Percentiles rank a stretch among this genome's conserved stretches.
Evolutionary conservation across 805 yeast genomes (phyloP).

Genomic region (Monosporozyma aerobia): DNA sequence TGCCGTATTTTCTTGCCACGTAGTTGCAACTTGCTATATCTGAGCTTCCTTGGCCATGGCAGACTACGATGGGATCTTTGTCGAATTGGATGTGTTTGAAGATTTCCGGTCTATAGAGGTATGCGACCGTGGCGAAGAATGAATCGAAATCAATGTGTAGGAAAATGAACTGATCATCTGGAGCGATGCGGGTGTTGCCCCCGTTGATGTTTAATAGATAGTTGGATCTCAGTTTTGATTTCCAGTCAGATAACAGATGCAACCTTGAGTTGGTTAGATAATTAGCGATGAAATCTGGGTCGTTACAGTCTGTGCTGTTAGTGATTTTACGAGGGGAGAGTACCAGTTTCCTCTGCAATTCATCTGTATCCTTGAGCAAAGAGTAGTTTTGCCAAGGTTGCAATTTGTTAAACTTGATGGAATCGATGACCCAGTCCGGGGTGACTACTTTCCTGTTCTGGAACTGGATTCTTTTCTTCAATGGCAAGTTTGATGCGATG

Average conservation of each 20-base stretch:
- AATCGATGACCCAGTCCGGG: conserved; percentile 75
- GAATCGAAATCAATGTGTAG: conserved; percentile 90
- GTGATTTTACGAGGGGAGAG: no score
- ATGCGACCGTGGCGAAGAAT: conserved; percentile 83
- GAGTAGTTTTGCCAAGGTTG: conserved; percentile 67
- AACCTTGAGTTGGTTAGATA: conserved; percentile 77
- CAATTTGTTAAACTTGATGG: conserved; percentile 39
- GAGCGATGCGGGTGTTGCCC: not conserved
- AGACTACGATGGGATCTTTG: conserved; percentile 51
- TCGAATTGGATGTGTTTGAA: conserved; percentile 26
- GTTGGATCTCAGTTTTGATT: conserved; percentile 55
- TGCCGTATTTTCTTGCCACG: conserved; percentile 69
- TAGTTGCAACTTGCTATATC: conserved; percentile 93
- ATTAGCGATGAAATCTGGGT: conserved; percentile 62
- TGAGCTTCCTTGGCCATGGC: conserved; percentile 42
- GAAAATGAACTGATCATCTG: conserved; percentile 29
- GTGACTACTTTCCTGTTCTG: conserved; percentile 62
- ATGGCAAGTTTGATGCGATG: conserved; percentile 69
- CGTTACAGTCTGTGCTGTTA: conserved; percentile 45
- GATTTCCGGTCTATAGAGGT: conserved; percentile 29
- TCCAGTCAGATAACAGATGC: conserved; percentile 86
- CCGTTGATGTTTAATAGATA: conserved; percentile 28
- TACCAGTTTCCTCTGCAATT: conserved; percentile 37
- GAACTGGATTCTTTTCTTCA: conserved; percentile 60
- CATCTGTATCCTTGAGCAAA: conserved; percentile 42